A percentile compares a stretch with the other conserved stretches of the same genome.
These are phyloP conservation scores for Phytophthora kernoviae DNA, from an alignment of 352 stramenopile genomes.

Conservation along the genomic window DNA sequence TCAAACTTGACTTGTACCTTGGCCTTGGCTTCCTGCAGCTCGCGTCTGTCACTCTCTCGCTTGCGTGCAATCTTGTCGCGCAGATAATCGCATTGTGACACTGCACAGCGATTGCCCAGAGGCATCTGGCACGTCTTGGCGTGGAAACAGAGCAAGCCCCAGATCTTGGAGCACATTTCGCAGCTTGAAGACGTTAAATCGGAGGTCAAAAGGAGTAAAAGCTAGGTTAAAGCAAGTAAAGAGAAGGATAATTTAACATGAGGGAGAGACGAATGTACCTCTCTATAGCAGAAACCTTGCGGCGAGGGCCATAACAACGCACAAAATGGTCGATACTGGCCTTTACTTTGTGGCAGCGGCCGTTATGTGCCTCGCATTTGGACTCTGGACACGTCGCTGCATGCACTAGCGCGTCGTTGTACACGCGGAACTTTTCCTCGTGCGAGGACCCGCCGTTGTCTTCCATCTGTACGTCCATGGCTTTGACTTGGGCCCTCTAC, in stretches of 20 bases:
- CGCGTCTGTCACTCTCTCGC: slow-evolving; percentile 55
- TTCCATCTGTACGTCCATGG: slow-evolving; percentile 60
- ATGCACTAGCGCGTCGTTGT: slow-evolving; percentile 84
- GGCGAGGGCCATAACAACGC: slow-evolving; percentile 79
- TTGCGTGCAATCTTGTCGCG: slow-evolving; percentile 86
- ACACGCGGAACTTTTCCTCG: slow-evolving; percentile 87
- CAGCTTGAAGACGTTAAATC: slow-evolving; percentile 47
- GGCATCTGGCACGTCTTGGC: slow-evolving; percentile 74
- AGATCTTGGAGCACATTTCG: slow-evolving; percentile 85
- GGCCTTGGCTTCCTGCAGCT: slow-evolving; percentile 59
- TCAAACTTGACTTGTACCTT: slow-evolving; percentile 55
- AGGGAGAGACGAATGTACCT: slow-evolving; percentile 42
- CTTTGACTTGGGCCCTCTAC: neutral
- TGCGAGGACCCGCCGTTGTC: slow-evolving; percentile 41
- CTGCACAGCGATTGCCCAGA: slow-evolving; percentile 60
- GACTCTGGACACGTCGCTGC: slow-evolving; percentile 59
- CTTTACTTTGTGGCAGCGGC: slow-evolving; percentile 88
- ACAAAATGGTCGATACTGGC: slow-evolving; percentile 90
- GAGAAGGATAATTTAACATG: neutral
- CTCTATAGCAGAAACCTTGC: slow-evolving; percentile 74
- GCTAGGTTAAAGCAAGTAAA: neutral
- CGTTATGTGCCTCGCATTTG: slow-evolving; percentile 63
- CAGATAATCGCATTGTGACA: slow-evolving; percentile 88
- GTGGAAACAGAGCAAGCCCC: slow-evolving; percentile 86
- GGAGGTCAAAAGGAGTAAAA: too few relatives aligned